phyloP scores from a whole-genome alignment of 768 basidiomycete species.

The Polyporus arcularius region DNA sequence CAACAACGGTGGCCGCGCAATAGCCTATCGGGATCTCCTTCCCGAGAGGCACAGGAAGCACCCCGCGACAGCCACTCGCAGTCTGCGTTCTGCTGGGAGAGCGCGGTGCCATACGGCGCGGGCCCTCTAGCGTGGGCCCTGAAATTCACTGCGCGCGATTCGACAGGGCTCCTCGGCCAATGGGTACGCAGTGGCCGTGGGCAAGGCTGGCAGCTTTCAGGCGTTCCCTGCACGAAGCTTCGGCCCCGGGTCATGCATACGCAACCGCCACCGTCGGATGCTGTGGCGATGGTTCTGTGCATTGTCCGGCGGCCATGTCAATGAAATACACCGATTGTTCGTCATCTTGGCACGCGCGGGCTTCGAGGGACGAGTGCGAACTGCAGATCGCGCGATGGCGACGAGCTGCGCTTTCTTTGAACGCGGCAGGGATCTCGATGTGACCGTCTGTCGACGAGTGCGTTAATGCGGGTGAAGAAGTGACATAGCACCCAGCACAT shows the following conservation, averaged over 20 bases:
- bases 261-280: constrained; percentile 11
- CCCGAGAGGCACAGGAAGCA: constrained; percentile 8
- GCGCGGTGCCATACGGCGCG: constrained; percentile 6
- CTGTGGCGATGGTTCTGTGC: constrained; percentile 5
- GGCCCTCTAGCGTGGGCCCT: constrained; percentile 2
- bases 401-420: not conserved
- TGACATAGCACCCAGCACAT: not conserved
- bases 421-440: not conserved
- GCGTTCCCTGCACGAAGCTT: constrained; percentile 6
- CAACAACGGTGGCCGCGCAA: constrained; percentile 10
- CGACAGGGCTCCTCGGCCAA: constrained; percentile 9
- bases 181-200: not conserved
- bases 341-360: constrained; percentile 4
- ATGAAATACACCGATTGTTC: constrained; percentile 7
- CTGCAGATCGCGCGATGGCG: not conserved
- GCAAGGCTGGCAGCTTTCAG: not conserved
- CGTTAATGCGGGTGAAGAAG: not conserved
- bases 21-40: constrained; percentile 23
- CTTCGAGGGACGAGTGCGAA: not conserved
- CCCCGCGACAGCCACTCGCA: constrained; percentile 12
- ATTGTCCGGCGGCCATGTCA: constrained; percentile 3
- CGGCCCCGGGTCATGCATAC: constrained; percentile 19
- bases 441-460: not conserved
- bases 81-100: not conserved
- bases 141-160: constrained; percentile 9